Evolutionary conservation across 2,329 filamentous ascomycete genomes (phyloP), one percentile per base, ranked within the genome.

Genomic region (Paracoccidioides lutzii): DNA sequence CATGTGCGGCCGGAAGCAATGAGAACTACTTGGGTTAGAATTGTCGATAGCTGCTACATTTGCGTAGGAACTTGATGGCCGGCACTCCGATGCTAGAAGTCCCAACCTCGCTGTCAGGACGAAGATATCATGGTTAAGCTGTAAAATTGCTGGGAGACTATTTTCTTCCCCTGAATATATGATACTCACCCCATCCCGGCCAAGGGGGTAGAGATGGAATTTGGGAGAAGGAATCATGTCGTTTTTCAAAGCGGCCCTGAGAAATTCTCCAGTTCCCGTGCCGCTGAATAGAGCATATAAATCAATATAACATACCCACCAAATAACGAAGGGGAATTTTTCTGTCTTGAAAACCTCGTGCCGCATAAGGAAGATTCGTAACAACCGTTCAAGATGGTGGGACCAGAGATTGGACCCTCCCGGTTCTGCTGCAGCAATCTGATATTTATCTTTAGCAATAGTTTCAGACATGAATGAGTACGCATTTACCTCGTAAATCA

Each of bases 271-370:
- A 0, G 66, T 71, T 2, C 78, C 77, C 44, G 73, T 74, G 10
- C 76, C 78, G 54, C 77, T 76, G 49, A 82, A 63, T 37, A 79
- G 71, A 12, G 77, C 77, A 59, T 80, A 76, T n/a, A 79, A 67
- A 60, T 82, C 80, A 46, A 82, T 74, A 55, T 73, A 73, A 60
- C 75, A 76, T 41, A 80, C 72, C 65, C 73, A 75, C 77, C 78
- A 81, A 14, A 81, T 64, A 4, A 81, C 70, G 59, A 77, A 78
- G 2, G 75, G 73, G 57, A 75, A 76, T 33, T 69, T 69, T 58
- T 79, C 77, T 3, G 64, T 66, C 8, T 69, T 68, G 55, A 72
- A 67, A n/a, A 71, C 65, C n/a, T 74, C 67, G 30, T 68, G 71
- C 57, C 79, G 71, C 55, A 78, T 70, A 30, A 75, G 64, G 1